A percentile compares a stretch with the other conserved stretches of the same genome.
phyloP scores from a whole-genome alignment of 2,329 filamentous ascomycete genomes.

The Aulographum hederae region DNA sequence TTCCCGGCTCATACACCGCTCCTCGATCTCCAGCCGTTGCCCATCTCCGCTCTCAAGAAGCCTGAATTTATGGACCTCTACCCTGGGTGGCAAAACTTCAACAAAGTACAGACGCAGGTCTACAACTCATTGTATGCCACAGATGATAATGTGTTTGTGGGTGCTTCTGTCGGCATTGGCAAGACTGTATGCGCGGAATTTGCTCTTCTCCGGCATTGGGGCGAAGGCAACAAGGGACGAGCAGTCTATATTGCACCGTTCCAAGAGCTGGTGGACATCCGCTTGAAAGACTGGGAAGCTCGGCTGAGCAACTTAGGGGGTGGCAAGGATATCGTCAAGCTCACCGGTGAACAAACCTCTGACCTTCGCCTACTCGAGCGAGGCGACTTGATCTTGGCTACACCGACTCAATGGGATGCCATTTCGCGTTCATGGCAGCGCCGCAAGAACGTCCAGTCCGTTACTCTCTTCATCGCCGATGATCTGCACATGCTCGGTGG shows the following conservation, averaged over 20 bases:
- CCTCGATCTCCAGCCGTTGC: conserved; percentile 78
- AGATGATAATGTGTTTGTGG: conserved; percentile 86
- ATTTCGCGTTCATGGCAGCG: conserved; percentile 92
- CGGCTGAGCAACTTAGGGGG: conserved; percentile 55
- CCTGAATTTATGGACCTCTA: conserved; percentile 71
- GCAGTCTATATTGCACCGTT: conserved; percentile 91
- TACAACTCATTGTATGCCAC: conserved; percentile 87
- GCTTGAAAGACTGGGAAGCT: conserved; percentile 69
- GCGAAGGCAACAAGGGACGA: conserved; percentile 48
- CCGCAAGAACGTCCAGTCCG: conserved; percentile 82
- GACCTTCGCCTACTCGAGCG: conserved; percentile 78
- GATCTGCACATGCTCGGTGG: conserved; percentile 88
- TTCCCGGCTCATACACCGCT: conserved; percentile 89
- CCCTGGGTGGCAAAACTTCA: conserved; percentile 72
- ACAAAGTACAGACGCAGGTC: conserved; percentile 92
- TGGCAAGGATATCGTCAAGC: conserved; percentile 78
- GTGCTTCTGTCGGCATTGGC: conserved; percentile 82
- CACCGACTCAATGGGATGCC: conserved; percentile 88
- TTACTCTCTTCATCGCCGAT: conserved; percentile 85
- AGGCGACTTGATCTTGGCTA: conserved; percentile 80
- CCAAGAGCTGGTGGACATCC: conserved; percentile 76
- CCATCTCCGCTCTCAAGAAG: conserved; percentile 72
- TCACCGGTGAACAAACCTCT: conserved; percentile 80
- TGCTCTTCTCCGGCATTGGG: conserved; percentile 77
- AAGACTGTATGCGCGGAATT: conserved; percentile 97